phyloP scores from a whole-genome alignment of 1,139 yeast genomes.

The Candida sp. region DNA sequence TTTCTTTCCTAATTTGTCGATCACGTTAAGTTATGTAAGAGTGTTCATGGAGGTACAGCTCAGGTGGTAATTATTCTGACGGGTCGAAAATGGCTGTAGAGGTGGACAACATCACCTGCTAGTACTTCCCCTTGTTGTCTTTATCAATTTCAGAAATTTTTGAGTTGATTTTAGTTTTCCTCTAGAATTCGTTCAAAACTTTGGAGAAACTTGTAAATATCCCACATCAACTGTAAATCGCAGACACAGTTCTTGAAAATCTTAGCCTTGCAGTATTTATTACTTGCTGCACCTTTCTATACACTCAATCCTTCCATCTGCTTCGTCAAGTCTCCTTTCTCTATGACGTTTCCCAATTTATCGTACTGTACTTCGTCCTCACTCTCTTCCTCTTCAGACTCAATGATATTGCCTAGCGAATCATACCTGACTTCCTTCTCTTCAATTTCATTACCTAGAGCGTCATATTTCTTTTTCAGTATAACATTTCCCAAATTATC shows the following conservation, averaged over 20 bases:
- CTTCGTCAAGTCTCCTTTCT: constrained; percentile 2
- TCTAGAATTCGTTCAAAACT: too few relatives aligned
- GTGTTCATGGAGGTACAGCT: too few relatives aligned
- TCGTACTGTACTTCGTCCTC: constrained; percentile 3
- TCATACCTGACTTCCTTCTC: constrained; percentile 13
- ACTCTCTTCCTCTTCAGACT: constrained; percentile 8
- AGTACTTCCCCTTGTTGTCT: too few relatives aligned
- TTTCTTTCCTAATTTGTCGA: not conserved
- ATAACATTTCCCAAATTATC: constrained; percentile 19
- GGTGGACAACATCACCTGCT: too few relatives aligned
- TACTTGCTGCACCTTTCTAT: not conserved
- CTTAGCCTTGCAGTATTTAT: not conserved
- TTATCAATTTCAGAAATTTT: too few relatives aligned
- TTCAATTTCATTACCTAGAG: constrained; percentile 14
- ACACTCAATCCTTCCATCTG: constrained; percentile 3
- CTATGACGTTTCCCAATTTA: constrained; percentile 11
- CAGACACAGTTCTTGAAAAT: not conserved
- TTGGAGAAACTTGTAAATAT: too few relatives aligned
- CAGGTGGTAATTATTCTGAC: too few relatives aligned
- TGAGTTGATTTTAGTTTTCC: too few relatives aligned
- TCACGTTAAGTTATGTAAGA: not conserved
- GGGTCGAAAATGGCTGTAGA: too few relatives aligned
- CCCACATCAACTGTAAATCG: not conserved
- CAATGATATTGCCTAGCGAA: constrained; percentile 17
- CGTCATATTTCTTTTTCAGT: constrained; percentile 11